These are phyloP conservation scores for Eleusine coracana DNA, from an alignment of 176 grass and related monocot species.

Conservation along the genomic window DNA sequence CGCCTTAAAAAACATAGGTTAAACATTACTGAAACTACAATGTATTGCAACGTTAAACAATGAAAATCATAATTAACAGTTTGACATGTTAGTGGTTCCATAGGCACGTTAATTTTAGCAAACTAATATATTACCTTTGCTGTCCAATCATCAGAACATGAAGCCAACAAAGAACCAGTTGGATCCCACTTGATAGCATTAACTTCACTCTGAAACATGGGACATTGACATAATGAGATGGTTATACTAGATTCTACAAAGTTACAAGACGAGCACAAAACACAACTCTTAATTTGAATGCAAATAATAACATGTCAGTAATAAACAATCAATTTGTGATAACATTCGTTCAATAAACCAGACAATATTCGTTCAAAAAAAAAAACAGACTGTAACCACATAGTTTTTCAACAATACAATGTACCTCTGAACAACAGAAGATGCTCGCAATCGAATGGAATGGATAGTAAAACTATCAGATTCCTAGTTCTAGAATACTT, in stretches of 20 bases:
- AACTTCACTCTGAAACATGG: slow-evolving; percentile 79
- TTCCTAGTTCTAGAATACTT: not conserved
- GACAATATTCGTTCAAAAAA: not conserved
- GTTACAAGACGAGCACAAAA: slow-evolving; percentile 21
- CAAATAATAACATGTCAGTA: not conserved
- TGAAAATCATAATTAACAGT: not conserved
- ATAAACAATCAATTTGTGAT: not conserved
- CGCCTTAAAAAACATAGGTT: not conserved
- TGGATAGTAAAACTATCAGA: not conserved
- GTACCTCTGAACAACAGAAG: not conserved
- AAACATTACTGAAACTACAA: not conserved
- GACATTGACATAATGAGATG: not conserved
- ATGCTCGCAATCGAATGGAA: not conserved
- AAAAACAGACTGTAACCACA: not conserved
- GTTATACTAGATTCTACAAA: not conserved
- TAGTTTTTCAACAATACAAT: slow-evolving; percentile 8
- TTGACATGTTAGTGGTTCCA: not conserved
- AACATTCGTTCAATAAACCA: not conserved
- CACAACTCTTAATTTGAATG: not conserved
- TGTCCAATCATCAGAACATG: slow-evolving; percentile 92
- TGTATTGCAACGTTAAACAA: not conserved
- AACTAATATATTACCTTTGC: slow-evolving; percentile 71
- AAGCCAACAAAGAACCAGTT: slow-evolving; percentile 89
- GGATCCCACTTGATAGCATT: slow-evolving; percentile 99
- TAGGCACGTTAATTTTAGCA: not conserved